Evolutionary conservation across 1,284 basidiomycete genomes (phyloP).

Genomic region (Pyrrhoderma noxium): DNA sequence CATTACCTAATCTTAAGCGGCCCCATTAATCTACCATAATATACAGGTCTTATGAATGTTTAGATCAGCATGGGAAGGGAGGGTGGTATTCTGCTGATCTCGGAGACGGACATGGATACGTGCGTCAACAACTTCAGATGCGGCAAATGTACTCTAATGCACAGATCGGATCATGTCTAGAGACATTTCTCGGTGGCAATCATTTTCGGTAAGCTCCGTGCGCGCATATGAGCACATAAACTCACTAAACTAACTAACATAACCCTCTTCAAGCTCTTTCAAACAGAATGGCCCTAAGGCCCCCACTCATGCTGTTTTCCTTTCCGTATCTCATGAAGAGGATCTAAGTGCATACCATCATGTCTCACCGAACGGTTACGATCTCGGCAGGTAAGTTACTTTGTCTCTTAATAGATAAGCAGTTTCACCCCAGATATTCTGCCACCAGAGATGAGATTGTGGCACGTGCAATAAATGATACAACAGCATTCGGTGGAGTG

Average conservation of each 20-base stretch:
- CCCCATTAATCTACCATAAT: conserved; percentile 6
- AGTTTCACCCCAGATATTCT: no score
- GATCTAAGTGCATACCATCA: conserved; percentile 37
- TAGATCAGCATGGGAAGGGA: conserved; percentile 54
- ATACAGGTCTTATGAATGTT: conserved; percentile 59
- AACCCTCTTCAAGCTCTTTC: conserved; percentile 45
- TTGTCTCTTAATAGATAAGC: not conserved
- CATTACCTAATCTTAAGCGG: not conserved
- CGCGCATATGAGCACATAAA: no score
- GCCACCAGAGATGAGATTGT: conserved; percentile 43
- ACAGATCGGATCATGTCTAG: conserved; percentile 53
- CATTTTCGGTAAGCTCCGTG: conserved; percentile 48
- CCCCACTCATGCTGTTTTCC: conserved; percentile 57
- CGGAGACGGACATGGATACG: conserved; percentile 14
- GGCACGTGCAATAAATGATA: conserved; percentile 34
- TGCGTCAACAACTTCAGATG: conserved; percentile 49
- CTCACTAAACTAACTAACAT: no score
- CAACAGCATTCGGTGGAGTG: conserved; percentile 35
- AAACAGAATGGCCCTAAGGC: conserved; percentile 62
- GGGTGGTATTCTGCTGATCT: conserved; percentile 22
- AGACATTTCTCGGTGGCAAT: conserved; percentile 58
- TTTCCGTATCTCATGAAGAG: conserved; percentile 58
- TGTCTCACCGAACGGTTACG: conserved; percentile 37
- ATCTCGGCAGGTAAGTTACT: conserved; percentile 20
- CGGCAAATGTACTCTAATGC: conserved; percentile 59